These are phyloP conservation scores for Chaetomium sp. DNA, from an alignment of 2,329 filamentous ascomycete species.

Conservation along the genomic window DNA sequence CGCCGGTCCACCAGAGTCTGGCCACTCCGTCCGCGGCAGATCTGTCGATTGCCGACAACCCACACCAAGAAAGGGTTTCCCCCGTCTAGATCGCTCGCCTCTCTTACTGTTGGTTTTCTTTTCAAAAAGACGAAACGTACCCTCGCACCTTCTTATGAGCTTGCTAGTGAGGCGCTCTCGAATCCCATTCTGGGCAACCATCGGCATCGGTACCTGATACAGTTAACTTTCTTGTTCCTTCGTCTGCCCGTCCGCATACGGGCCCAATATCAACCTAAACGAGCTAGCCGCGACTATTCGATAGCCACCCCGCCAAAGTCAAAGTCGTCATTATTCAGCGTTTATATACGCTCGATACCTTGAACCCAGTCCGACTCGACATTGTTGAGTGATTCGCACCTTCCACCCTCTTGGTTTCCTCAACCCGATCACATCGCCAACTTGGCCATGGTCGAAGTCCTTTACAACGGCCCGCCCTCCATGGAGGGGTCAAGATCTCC, in stretches of 20 bases:
- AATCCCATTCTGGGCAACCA: constrained; percentile 16
- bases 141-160: constrained; percentile 30
- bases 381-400: too few relatives aligned
- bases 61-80: neutral
- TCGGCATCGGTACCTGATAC: constrained; percentile 25
- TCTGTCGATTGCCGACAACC: constrained; percentile 5
- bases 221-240: neutral
- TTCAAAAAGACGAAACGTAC: constrained; percentile 6
- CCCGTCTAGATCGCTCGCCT: neutral
- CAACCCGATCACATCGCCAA: neutral
- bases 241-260: neutral
- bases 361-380: too few relatives aligned
- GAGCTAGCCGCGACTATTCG: neutral
- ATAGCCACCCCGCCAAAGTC: neutral
- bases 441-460: constrained; percentile 30
- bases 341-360: neutral
- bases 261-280: constrained; percentile 10
- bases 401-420: neutral
- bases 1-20: constrained; percentile 7
- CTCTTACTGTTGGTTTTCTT: neutral
- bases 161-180: constrained; percentile 36
- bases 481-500: constrained; percentile 17
- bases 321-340: neutral
- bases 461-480: constrained; percentile 22
- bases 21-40: constrained; percentile 7